These are phyloP conservation scores for Pisolithus microcarpus DNA, from an alignment of 768 basidiomycete species.

Conservation along the genomic window DNA sequence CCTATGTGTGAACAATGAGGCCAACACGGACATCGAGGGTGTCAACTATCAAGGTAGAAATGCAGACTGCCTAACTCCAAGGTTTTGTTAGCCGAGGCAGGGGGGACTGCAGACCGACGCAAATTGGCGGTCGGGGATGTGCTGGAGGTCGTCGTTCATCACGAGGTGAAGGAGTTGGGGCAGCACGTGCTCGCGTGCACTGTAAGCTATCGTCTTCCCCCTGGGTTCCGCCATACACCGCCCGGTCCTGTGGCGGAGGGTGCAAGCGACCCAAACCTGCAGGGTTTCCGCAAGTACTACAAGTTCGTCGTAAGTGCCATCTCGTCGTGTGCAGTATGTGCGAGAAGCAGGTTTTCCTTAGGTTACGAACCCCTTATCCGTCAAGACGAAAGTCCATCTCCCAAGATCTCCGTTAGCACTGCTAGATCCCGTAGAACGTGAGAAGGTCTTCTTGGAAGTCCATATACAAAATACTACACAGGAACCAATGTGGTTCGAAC, in stretches of 20 bases:
- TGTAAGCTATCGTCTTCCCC: slow-evolving; percentile 73
- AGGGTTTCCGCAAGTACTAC: slow-evolving; percentile 83
- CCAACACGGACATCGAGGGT: slow-evolving; percentile 52
- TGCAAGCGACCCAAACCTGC: slow-evolving; percentile 45
- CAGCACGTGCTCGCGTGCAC: slow-evolving; percentile 85
- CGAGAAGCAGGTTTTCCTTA: slow-evolving; percentile 22
- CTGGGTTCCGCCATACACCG: slow-evolving; percentile 39
- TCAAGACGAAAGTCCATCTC: slow-evolving; percentile 88
- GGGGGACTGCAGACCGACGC: slow-evolving; percentile 36
- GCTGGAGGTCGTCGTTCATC: slow-evolving; percentile 61
- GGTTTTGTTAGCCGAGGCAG: slow-evolving; percentile 53
- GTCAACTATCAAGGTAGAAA: slow-evolving; percentile 69
- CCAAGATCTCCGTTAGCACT: slow-evolving; percentile 68
- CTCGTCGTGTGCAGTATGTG: neutral
- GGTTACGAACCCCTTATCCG: slow-evolving; percentile 92
- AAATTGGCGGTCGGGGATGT: slow-evolving; percentile 50
- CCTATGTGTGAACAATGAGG: slow-evolving; percentile 78
- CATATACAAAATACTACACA: slow-evolving; percentile 86
- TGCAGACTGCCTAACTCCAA: slow-evolving; percentile 77
- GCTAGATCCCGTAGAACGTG: slow-evolving; percentile 55
- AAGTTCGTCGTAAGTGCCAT: slow-evolving; percentile 70
- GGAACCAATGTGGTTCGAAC: slow-evolving; percentile 70
- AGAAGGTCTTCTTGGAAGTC: slow-evolving; percentile 86
- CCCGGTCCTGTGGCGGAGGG: slow-evolving; percentile 44
- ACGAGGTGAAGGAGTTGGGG: slow-evolving; percentile 92